Evolutionary conservation across 495 filamentous ascomycete species (phyloP).

Genomic region (Aspergillus campestris): DNA sequence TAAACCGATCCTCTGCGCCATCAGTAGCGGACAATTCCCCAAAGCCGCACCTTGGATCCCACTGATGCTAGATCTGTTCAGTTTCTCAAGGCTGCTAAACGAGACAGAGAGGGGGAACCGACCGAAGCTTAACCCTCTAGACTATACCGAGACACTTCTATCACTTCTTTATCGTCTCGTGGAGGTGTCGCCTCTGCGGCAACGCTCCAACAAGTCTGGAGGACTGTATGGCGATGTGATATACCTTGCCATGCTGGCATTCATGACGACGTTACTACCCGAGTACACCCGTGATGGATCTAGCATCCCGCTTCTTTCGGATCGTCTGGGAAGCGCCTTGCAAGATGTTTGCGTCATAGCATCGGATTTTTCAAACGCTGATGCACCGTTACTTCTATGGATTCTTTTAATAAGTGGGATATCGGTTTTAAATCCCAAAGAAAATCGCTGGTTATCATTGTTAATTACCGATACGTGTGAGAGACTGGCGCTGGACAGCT

Average conservation of each 20-base stretch:
- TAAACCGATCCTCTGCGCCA: slow-evolving; percentile 1
- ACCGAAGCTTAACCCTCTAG: neutral
- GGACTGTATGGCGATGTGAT: slow-evolving; percentile 3
- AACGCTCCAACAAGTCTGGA: neutral
- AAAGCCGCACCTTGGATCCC: slow-evolving; percentile 1
- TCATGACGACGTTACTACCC: slow-evolving; percentile 4
- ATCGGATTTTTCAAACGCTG: neutral
- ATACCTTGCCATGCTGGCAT: slow-evolving; percentile 5
- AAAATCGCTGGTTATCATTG: neutral
- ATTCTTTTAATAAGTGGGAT: slow-evolving; percentile 5
- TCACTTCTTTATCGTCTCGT: slow-evolving; percentile 5
- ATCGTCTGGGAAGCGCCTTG: slow-evolving; percentile 1
- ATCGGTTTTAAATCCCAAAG: neutral
- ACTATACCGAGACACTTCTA: slow-evolving; percentile 3
- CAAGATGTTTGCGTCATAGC: neutral
- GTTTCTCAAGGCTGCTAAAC: slow-evolving; percentile 4
- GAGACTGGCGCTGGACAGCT: neutral
- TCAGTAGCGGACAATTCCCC: slow-evolving; percentile 1
- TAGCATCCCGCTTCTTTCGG: slow-evolving; percentile 1
- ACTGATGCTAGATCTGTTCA: slow-evolving; percentile 4
- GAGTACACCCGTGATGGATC: slow-evolving; percentile 5
- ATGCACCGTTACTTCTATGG: slow-evolving; percentile 1
- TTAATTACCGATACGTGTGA: slow-evolving; percentile 1
- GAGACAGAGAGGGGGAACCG: neutral
- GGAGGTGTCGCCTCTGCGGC: neutral